Base-by-base conservation (phyloP, 139 green algal species). In the Penium margaritaceum region DNA sequence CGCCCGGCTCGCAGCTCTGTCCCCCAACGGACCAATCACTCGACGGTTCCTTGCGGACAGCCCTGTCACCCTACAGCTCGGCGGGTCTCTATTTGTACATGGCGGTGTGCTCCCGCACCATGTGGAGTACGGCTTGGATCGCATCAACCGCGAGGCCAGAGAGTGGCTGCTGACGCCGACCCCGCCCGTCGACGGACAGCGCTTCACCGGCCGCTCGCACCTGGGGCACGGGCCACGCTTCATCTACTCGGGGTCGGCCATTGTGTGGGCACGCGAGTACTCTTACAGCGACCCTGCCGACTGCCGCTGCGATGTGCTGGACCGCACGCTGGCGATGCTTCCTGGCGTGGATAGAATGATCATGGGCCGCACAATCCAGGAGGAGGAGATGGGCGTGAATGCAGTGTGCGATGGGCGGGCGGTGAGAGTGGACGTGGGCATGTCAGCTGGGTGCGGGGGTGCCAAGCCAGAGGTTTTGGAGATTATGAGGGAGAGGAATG, bases 201-300 rank as follows among this genome's bases (percentile, higher is more conserved):
- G 21, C 37, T n/a, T n/a, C n/a, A n/a, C n/a, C n/a, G n/a, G n/a
- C n/a, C n/a, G n/a, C n/a, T n/a, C n/a, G n/a, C n/a, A n/a, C n/a
- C n/a, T n/a, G n/a, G 14, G 14, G 3, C 41, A 19, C 15, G 46
- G 27, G 30, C 90, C 90, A 1, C 17, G 17, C 39, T 95, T 95
- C 70, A 62, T 95, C 37, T 65, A 62, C 5, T 90, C 89, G 2
- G 60, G 78, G 5, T 66, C 88, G 27, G 91, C 91, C 0, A 81
- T 98, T 0, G 94, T 99, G 37, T 99, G 94, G 94, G 84, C n/a
- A n/a, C n/a, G n/a, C n/a, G 79, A 91, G 51, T 99, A 93, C 84
- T 95, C 88, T 6, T 63, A 84, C 32, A 30, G 41, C 5, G 84
- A 95, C 35, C 72, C 84, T 37, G 62, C 37, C 0, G 46, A 78